phyloP scores from a whole-genome alignment of 192 early-diverging fungal genomes.

The Allomyces macrogynus region DNA sequence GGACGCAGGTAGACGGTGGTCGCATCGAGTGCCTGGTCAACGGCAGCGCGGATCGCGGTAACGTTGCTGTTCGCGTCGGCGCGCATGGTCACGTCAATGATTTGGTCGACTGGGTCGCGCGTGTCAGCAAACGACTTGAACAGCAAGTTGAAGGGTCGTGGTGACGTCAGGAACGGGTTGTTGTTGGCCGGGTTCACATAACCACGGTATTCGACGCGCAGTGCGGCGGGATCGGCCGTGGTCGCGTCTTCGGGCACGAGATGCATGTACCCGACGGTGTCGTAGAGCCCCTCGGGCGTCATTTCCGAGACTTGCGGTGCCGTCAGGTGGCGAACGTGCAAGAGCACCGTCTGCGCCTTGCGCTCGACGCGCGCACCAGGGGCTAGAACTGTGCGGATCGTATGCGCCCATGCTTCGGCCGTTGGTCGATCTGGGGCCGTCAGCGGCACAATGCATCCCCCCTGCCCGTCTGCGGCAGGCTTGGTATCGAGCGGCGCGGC shows the following conservation, averaged over 20 bases:
- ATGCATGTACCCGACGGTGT: background rate
- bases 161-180: slow-evolving; percentile 30
- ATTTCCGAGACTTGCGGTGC: background rate
- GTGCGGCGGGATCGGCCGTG: background rate
- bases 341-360: background rate
- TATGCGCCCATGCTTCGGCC: background rate
- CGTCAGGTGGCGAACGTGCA: background rate
- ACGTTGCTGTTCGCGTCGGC: slow-evolving; percentile 1
- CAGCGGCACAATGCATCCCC: background rate
- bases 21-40: slow-evolving; percentile 21
- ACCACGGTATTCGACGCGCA: slow-evolving; percentile 23
- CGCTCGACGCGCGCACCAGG: background rate
- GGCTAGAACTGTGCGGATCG: background rate
- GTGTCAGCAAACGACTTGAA: slow-evolving; percentile 39
- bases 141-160: slow-evolving; percentile 37
- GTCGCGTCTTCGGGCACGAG: background rate
- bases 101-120: slow-evolving; percentile 30
- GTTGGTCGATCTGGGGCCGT: background rate
- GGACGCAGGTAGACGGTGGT: slow-evolving; percentile 34
- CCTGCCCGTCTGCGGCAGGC: too few relatives aligned
- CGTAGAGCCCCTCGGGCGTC: background rate
- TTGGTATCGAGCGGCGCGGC: background rate
- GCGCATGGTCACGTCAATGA: slow-evolving; percentile 21
- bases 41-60: slow-evolving; percentile 9
- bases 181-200: slow-evolving; percentile 31